phyloP scores from a whole-genome alignment of 495 filamentous ascomycete genomes.

The Cercophora scortea region DNA sequence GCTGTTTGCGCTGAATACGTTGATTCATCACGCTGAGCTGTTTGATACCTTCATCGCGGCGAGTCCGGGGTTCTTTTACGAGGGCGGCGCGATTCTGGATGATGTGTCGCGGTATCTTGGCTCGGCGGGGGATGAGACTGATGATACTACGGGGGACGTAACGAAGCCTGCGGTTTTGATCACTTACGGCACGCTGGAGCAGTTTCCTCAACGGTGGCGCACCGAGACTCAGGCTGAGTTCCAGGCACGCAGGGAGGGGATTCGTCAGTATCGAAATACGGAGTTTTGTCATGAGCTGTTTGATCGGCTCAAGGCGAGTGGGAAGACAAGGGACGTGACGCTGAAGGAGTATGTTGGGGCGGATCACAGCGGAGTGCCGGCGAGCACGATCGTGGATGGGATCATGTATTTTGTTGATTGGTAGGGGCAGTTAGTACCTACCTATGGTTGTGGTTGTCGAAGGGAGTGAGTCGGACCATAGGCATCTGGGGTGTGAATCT shows the following conservation, averaged over 20 bases:
- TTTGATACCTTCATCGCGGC: conserved; percentile 14
- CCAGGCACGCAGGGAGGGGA: conserved; percentile 4
- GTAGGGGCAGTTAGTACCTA: too few species aligned
- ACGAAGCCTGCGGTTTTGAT: conserved; percentile 9
- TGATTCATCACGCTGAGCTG: conserved; percentile 5
- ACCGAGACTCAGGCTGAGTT: conserved; percentile 16
- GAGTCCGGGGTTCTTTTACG: conserved; percentile 7
- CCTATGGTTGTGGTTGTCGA: too few species aligned
- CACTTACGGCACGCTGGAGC: conserved; percentile 9
- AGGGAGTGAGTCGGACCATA: too few species aligned
- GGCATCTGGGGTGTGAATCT: too few species aligned
- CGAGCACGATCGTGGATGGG: conserved; percentile 15
- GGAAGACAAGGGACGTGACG: conserved; percentile 9
- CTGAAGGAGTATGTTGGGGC: conserved; percentile 17
- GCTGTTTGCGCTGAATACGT: conserved; percentile 8
- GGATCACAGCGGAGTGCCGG: conserved; percentile 14
- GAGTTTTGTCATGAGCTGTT: conserved; percentile 13
- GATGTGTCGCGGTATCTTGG: conserved; percentile 3
- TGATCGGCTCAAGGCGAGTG: conserved; percentile 8
- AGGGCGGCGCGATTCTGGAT: conserved; percentile 8
- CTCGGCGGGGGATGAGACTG: background rate
- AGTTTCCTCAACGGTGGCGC: conserved; percentile 11
- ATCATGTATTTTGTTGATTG: conserved; percentile 21
- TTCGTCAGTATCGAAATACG: conserved; percentile 4
- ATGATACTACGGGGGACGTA: background rate